These are phyloP conservation scores for Amauroascus niger DNA, from an alignment of 2,329 filamentous ascomycete species.

Conservation along the genomic window DNA sequence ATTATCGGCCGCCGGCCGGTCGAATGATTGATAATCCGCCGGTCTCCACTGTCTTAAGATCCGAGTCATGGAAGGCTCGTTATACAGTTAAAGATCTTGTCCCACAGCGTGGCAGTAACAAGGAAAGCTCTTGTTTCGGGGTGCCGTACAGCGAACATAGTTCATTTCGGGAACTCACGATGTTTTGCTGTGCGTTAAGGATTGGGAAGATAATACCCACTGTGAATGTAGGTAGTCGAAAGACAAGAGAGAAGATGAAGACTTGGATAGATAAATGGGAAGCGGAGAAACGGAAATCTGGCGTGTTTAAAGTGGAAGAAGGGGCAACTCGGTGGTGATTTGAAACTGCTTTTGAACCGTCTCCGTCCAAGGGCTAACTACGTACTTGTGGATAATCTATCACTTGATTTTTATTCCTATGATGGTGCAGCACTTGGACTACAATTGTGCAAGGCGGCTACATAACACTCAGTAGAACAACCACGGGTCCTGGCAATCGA, in stretches of 20 bases:
- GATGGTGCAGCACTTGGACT: too few species aligned
- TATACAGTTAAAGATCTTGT: conserved; percentile 64
- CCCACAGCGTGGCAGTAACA: conserved; percentile 73
- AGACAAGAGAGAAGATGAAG: conserved; percentile 57
- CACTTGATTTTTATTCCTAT: too few species aligned
- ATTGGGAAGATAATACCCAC: conserved; percentile 90
- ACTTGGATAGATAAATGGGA: conserved; percentile 57
- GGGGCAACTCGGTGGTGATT: conserved; percentile 22
- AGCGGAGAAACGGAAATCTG: conserved; percentile 52
- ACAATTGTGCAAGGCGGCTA: too few species aligned
- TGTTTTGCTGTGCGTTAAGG: conserved; percentile 79
- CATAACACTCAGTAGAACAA: too few species aligned
- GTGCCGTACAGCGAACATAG: conserved; percentile 96
- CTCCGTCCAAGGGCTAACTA: too few species aligned
- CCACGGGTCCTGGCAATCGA: too few species aligned
- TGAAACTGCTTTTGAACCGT: neutral
- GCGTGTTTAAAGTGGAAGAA: conserved; percentile 43
- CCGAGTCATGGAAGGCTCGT: conserved; percentile 62
- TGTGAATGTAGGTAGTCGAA: conserved; percentile 67
- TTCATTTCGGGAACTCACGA: conserved; percentile 83
- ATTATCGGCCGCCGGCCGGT: conserved; percentile 63
- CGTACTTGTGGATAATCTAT: too few species aligned
- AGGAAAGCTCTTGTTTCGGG: conserved; percentile 76
- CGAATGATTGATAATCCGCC: conserved; percentile 53
- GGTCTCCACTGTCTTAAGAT: conserved; percentile 56